These are phyloP conservation scores for Aspergillus floridensis DNA, from an alignment of 2,329 filamentous ascomycete species.

Conservation along the genomic window DNA sequence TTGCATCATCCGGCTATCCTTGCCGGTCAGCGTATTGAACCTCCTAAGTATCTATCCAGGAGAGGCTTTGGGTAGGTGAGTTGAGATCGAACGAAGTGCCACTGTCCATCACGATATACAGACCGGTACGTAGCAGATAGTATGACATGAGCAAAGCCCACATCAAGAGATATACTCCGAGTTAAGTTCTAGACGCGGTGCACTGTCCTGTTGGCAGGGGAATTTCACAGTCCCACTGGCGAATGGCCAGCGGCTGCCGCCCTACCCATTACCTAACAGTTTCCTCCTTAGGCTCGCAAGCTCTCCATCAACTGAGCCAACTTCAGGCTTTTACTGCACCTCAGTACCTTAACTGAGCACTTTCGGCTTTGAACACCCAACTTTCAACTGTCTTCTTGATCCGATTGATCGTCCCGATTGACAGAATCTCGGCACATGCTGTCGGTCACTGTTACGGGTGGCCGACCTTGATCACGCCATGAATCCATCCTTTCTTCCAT, in stretches of 20 bases:
- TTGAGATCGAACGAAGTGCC: neutral
- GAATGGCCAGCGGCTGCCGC: conserved; percentile 24
- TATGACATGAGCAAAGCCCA: conserved; percentile 2
- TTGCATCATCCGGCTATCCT: conserved; percentile 17
- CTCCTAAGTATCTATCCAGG: neutral
- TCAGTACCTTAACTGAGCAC: neutral
- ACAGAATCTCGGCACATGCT: conserved; percentile 14
- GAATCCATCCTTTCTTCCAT: neutral
- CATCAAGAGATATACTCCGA: conserved; percentile 3
- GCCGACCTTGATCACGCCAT: conserved; percentile 17
- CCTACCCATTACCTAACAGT: conserved; percentile 36
- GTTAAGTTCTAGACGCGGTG: conserved; percentile 19
- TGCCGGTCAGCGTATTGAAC: conserved; percentile 5
- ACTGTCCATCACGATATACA: neutral
- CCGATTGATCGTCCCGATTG: conserved; percentile 9
- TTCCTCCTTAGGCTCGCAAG: conserved; percentile 12
- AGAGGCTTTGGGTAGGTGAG: neutral
- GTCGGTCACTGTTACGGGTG: conserved; percentile 7
- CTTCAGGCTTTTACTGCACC: neutral
- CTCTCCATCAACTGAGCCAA: neutral
- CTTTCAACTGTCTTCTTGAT: neutral
- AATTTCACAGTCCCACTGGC: conserved; percentile 12
- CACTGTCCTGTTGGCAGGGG: conserved; percentile 8
- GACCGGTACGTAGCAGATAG: neutral
- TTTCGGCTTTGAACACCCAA: conserved; percentile 4